Conservation (phyloP, 2,329 filamentous ascomycete species). For the Colletotrichum lini region DNA sequence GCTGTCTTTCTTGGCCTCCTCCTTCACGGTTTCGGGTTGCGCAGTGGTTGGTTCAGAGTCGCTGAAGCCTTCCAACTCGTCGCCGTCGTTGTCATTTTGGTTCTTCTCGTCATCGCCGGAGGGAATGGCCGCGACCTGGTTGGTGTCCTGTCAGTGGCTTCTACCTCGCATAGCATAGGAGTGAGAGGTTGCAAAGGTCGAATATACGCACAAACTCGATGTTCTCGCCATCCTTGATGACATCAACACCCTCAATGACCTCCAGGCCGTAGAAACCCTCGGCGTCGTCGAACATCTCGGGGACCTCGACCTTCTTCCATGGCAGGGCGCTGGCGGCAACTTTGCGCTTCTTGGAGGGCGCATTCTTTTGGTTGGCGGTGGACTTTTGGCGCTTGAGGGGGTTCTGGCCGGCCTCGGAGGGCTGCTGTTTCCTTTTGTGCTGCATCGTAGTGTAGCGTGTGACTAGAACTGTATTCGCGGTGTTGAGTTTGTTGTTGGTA, state of each 20-base stretch:
- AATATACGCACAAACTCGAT: conserved; percentile 67
- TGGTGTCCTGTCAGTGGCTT: neutral
- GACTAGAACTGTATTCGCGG: neutral
- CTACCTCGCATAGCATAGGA: neutral
- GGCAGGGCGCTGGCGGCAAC: conserved; percentile 64
- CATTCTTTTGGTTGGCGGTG: conserved; percentile 8
- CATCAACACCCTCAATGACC: conserved; percentile 90
- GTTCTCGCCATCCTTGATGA: conserved; percentile 76
- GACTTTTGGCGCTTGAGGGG: conserved; percentile 43
- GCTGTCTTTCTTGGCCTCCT: conserved; percentile 49
- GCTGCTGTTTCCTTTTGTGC: conserved; percentile 41
- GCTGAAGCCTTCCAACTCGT: conserved; percentile 77
- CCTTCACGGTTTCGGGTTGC: conserved; percentile 47
- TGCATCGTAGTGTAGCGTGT: conserved; percentile 17
- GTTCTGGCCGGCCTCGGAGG: conserved; percentile 17
- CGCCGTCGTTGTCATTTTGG: conserved; percentile 54
- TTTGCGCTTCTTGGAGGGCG: conserved; percentile 51
- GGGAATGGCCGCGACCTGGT: conserved; percentile 18
- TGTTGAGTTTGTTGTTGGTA: neutral
- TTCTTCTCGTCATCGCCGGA: conserved; percentile 16
- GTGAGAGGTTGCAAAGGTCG: neutral
- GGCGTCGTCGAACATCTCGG: conserved; percentile 87
- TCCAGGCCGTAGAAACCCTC: conserved; percentile 94
- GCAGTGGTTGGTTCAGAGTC: conserved; percentile 58
- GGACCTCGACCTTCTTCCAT: conserved; percentile 75